Evolutionary conservation across 345 rosid species (phyloP).

Genomic region (Nasturtium officinale): DNA sequence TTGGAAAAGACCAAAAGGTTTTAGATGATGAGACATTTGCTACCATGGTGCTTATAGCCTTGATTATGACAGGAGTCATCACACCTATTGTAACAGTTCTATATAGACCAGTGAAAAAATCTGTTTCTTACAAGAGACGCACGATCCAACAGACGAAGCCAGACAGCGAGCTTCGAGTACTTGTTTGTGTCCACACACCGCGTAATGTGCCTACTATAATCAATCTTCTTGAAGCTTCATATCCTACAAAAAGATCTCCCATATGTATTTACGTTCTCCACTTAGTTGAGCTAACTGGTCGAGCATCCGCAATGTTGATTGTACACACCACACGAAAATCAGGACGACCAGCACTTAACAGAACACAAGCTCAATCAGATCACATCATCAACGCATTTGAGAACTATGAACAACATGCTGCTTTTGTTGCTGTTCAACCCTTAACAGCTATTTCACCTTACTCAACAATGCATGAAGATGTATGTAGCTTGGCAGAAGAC

Average conservation of each 20-base stretch:
- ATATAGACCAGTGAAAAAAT: constrained; percentile 65
- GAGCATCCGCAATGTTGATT: constrained; percentile 93
- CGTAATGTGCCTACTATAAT: constrained; percentile 88
- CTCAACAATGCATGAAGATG: constrained; percentile 94
- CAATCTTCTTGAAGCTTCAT: constrained; percentile 81
- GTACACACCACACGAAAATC: constrained; percentile 77
- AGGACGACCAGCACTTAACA: constrained; percentile 70
- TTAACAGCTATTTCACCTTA: constrained; percentile 92
- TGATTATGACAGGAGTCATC: constrained; percentile 73
- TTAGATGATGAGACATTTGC: constrained; percentile 79
- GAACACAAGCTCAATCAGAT: constrained; percentile 94
- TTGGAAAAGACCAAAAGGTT: constrained; percentile 88
- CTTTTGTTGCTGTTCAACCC: constrained; percentile 67
- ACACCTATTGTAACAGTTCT: constrained; percentile 64
- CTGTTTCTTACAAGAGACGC: constrained; percentile 66
- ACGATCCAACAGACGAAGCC: constrained; percentile 68
- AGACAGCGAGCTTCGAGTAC: constrained; percentile 65
- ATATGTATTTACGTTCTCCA: constrained; percentile 81
- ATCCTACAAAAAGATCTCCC: constrained; percentile 78
- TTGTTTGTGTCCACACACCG: constrained; percentile 84
- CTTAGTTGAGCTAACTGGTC: constrained; percentile 91
- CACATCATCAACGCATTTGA: constrained; percentile 90
- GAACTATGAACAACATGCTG: constrained; percentile 72
- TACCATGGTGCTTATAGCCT: constrained; percentile 75
- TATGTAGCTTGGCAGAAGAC: constrained; percentile 85